Evolutionary conservation across 176 grass and related monocot species (phyloP).

Genomic region (Phoenix dactylifera): DNA sequence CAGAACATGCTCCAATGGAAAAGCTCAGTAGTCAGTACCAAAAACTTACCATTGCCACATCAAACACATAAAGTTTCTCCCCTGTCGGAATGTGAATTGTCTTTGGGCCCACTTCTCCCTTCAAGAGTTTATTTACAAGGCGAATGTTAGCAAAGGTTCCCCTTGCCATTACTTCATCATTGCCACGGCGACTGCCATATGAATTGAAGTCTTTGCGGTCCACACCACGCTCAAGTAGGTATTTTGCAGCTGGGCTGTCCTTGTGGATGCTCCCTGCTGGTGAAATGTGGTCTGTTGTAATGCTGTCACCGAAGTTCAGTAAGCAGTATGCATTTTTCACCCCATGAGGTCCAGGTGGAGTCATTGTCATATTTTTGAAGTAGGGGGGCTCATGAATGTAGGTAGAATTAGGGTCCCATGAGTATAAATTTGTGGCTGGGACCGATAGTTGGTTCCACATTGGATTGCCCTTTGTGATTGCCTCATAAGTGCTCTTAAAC

Average conservation of each 20-base stretch:
- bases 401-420: constrained; percentile 37
- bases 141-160: no score
- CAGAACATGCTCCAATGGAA: no score
- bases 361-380: constrained; percentile 36
- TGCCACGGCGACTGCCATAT: constrained; percentile 38
- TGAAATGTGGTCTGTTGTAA: constrained; percentile 53
- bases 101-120: no score
- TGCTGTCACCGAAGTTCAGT: constrained; percentile 35
- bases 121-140: no score
- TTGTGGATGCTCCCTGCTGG: constrained; percentile 58
- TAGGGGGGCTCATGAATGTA: constrained; percentile 48
- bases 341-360: constrained; percentile 32
- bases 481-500: constrained; percentile 37
- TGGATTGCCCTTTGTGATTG: constrained; percentile 44
- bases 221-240: constrained; percentile 29
- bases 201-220: constrained; percentile 44
- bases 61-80: no score
- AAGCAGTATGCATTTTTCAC: constrained; percentile 50
- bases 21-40: no score
- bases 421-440: constrained; percentile 31
- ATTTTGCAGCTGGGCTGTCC: constrained; percentile 55
- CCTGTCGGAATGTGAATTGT: no score
- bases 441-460: constrained; percentile 47
- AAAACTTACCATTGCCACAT: no score
- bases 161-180: constrained; percentile 6